Conservation (phyloP, 2,329 filamentous ascomycete genomes). For the Xylaria sp. region DNA sequence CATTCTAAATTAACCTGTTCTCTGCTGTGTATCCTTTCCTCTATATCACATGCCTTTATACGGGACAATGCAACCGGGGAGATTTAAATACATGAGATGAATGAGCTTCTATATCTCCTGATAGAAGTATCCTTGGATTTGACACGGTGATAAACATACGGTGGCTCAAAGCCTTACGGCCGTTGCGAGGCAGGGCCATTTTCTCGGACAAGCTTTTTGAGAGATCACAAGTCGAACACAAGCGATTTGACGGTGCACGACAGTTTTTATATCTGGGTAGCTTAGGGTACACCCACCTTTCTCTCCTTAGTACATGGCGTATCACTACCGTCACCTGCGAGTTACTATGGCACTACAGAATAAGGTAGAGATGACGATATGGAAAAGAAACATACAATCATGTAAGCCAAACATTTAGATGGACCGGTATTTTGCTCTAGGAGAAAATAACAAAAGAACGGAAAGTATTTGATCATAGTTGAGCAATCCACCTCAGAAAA, state of each 20-base stretch:
- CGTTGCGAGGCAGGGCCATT: constrained; percentile 27
- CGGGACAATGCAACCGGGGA: background rate
- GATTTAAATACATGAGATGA: background rate
- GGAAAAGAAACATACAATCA: background rate
- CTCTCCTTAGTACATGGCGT: constrained; percentile 7
- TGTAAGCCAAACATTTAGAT: background rate
- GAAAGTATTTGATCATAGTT: background rate
- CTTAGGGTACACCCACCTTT: constrained; percentile 18
- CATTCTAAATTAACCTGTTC: background rate
- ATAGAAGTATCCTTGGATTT: background rate
- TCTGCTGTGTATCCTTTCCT: background rate
- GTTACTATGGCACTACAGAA: background rate
- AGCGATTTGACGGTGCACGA: constrained; percentile 23
- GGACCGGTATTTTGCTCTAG: too few species aligned
- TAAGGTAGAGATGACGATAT: background rate
- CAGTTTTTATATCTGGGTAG: constrained; percentile 11
- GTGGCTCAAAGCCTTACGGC: constrained; percentile 33
- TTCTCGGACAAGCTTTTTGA: constrained; percentile 8
- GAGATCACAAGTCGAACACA: constrained; percentile 7
- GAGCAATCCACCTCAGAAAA: constrained; percentile 8
- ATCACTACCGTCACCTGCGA: constrained; percentile 5
- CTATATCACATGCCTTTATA: background rate
- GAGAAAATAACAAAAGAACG: background rate
- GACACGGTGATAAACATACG: background rate
- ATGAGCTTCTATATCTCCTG: background rate